Conservation (phyloP, 306 rosid species). For the Gleditsia sinensis region DNA sequence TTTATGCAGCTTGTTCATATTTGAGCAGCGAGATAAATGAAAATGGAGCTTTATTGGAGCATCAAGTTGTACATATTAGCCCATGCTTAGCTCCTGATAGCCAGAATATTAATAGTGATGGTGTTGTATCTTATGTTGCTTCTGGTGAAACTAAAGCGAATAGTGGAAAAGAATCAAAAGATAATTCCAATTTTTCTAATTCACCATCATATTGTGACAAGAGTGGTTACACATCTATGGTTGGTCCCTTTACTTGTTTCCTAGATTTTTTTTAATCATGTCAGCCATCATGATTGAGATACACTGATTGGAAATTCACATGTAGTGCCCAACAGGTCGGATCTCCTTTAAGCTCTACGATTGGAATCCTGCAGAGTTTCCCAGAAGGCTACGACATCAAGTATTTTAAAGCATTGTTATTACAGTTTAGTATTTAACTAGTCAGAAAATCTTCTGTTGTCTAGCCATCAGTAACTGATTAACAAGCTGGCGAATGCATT, state of each 20-base stretch:
- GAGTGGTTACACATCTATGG: conserved; percentile 79
- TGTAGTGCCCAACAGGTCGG: conserved; percentile 99
- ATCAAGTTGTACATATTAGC: conserved; percentile 58
- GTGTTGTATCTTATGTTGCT: conserved; percentile 47
- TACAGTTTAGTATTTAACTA: conserved; percentile 75
- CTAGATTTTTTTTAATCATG: conserved; percentile 15
- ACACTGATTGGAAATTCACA: conserved; percentile 48
- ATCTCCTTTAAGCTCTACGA: conserved; percentile 97
- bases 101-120: conserved; percentile 49
- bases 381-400: conserved; percentile 98
- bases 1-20: conserved; percentile 58
- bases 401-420: conserved; percentile 71
- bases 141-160: conserved; percentile 62
- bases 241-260: conserved; percentile 42
- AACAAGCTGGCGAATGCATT: conserved; percentile 41
- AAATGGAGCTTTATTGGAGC: conserved; percentile 49
- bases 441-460: conserved; percentile 24
- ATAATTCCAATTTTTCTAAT: conserved; percentile 55
- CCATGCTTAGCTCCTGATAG: conserved; percentile 48
- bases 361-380: conserved; percentile 99
- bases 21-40: conserved; percentile 53
- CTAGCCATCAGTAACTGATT: conserved; percentile 38
- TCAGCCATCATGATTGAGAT: neutral
- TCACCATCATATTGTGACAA: conserved; percentile 65
- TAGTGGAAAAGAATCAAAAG: conserved; percentile 60